Conservation (phyloP, 495 filamentous ascomycete genomes). For the Penicillium simplicissimum region DNA sequence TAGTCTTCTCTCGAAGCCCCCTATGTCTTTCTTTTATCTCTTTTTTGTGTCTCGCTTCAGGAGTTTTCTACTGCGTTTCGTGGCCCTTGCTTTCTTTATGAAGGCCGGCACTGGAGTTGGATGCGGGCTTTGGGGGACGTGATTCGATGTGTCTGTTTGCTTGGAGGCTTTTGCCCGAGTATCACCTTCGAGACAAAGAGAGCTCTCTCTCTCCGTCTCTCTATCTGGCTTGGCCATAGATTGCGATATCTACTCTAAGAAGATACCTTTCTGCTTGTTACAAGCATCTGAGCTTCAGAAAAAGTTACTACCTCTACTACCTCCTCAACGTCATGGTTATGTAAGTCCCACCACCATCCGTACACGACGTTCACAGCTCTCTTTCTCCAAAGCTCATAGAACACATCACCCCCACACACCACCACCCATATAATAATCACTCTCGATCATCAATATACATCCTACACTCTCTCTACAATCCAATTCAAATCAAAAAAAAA, state of each 20-base stretch:
- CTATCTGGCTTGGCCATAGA: neutral
- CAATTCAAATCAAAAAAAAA: too few species aligned
- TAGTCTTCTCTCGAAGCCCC: slow-evolving; percentile 9
- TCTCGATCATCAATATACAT: too few species aligned
- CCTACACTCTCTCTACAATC: too few species aligned
- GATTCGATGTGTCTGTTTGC: neutral
- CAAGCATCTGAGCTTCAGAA: neutral
- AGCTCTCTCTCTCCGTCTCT: neutral
- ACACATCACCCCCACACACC: too few species aligned
- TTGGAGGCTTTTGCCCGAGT: neutral
- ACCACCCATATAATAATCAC: too few species aligned
- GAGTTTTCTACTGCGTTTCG: neutral
- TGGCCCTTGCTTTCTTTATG: slow-evolving; percentile 12
- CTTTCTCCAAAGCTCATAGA: too few species aligned
- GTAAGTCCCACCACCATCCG: slow-evolving; percentile 11
- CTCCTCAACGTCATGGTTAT: slow-evolving; percentile 23
- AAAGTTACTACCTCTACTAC: neutral
- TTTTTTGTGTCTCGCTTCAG: slow-evolving; percentile 13
- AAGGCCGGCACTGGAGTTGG: slow-evolving; percentile 20
- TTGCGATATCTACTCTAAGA: neutral
- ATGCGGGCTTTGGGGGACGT: slow-evolving; percentile 2
- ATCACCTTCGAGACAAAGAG: neutral
- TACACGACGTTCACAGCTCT: too few species aligned
- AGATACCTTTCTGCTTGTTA: slow-evolving; percentile 5
- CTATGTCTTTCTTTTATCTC: slow-evolving; percentile 9